Base-by-base conservation (phyloP, 345 rosid genomes). In the Melaleuca quinquenervia region DNA sequence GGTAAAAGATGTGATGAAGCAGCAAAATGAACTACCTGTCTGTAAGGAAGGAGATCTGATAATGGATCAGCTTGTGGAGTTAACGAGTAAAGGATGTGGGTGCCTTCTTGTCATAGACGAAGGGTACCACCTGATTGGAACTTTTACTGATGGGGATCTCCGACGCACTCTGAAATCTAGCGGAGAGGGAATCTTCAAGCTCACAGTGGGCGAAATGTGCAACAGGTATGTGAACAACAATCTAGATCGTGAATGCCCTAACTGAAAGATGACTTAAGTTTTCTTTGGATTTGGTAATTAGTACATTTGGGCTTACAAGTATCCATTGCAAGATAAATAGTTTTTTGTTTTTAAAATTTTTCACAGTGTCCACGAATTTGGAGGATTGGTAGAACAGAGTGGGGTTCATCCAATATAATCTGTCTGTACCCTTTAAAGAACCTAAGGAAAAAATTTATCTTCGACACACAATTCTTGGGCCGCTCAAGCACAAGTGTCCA, bases 1-100 rank as follows among this genome's bases (percentile, higher is more conserved):
- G 99, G 99, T 96, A 21, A 94, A 88, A 89, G 99, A 96, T 90
- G 94, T 97, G 7, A 96, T 97, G 99, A 97, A 95, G 92, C 93
- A 92, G 92, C 93, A 94, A 89, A 92, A 94, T 24, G 99, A 98
- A 88, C 96, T 96, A 87, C 99, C 99, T 2, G 83, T 96, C 11
- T 96, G 99, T 86, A 93, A 86, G 90, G 98, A 98, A 92, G 94
- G 94, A 84, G 99, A 98, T 87, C 54, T 95, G 92, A 95, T 98
- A 85, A 94, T 95, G 98, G 98, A 95, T 84, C 99, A 98, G 91
- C 87, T 98, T 85, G 94, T 95, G 85, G 99, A 98, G 90, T 93
- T 98, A 10, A 95, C 97, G 2, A 94, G 98, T 86, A 96, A 96
- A 89, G 99, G 99, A 87, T 98, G 98, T 36, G 99, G 99, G 1